phyloP scores from a whole-genome alignment of 495 filamentous ascomycete genomes.

The Hypomontagnella submonticulosa region DNA sequence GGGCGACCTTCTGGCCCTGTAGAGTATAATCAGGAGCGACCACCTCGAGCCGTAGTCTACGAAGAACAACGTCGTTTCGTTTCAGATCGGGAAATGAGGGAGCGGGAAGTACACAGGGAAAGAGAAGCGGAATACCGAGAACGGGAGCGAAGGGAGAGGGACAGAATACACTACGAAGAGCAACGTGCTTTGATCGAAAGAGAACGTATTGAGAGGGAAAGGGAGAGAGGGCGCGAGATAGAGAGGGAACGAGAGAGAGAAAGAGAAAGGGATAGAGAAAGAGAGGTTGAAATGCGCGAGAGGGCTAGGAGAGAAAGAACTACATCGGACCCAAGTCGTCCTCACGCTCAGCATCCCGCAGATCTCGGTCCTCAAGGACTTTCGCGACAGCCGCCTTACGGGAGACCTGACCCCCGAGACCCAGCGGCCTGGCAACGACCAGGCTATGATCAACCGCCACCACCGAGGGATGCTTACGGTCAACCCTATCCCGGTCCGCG shows the following conservation, averaged over 20 bases:
- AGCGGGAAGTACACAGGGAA: slow-evolving; percentile 32
- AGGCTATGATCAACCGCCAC: slow-evolving; percentile 52
- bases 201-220: slow-evolving; percentile 39
- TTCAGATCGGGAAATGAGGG: slow-evolving; percentile 28
- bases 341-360: slow-evolving; percentile 37
- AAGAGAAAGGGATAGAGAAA: slow-evolving; percentile 44
- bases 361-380: slow-evolving; percentile 41
- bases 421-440: slow-evolving; percentile 55
- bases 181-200: slow-evolving; percentile 47
- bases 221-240: slow-evolving; percentile 50
- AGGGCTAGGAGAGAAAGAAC: slow-evolving; percentile 48
- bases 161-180: slow-evolving; percentile 52
- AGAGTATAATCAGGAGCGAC: slow-evolving; percentile 62
- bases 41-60: slow-evolving; percentile 47
- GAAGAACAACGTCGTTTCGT: slow-evolving; percentile 49
- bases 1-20: slow-evolving; percentile 37
- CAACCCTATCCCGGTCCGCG: slow-evolving; percentile 50
- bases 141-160: slow-evolving; percentile 43
- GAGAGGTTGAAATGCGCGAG: slow-evolving; percentile 50
- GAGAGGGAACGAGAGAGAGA: slow-evolving; percentile 54
- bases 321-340: slow-evolving; percentile 44
- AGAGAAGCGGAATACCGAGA: slow-evolving; percentile 44
- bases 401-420: slow-evolving; percentile 58
- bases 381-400: slow-evolving; percentile 50
- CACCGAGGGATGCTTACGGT: slow-evolving; percentile 53